These are phyloP conservation scores for Mycena epipterygia DNA, from an alignment of 768 basidiomycete genomes.

Conservation along the genomic window DNA sequence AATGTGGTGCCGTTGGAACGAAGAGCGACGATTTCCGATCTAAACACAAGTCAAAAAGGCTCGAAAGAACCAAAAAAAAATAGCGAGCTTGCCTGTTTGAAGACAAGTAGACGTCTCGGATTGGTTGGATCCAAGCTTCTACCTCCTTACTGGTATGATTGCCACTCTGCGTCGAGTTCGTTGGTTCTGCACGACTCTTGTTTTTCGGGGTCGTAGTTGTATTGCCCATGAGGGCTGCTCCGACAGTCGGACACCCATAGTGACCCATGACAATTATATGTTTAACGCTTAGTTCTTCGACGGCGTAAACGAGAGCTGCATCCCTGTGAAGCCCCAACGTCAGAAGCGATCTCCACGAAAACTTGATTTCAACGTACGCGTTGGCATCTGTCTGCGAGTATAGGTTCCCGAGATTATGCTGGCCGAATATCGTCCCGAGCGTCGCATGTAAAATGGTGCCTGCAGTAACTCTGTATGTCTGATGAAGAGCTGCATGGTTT, in stretches of 20 bases:
- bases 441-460: neutral
- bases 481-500: neutral
- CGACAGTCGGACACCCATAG: conserved; percentile 3
- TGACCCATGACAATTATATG: conserved; percentile 1
- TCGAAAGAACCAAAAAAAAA: conserved; percentile 13
- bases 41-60: conserved; percentile 28
- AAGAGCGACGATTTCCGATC: conserved; percentile 1
- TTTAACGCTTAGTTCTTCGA: conserved; percentile 4
- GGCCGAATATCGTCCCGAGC: neutral
- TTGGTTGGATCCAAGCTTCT: conserved; percentile 1
- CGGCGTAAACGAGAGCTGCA: conserved; percentile 6
- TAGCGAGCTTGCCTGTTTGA: neutral
- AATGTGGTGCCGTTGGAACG: neutral
- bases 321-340: neutral
- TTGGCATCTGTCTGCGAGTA: neutral
- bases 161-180: neutral
- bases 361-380: neutral
- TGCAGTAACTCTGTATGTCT: neutral
- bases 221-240: neutral
- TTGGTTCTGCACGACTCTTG: neutral
- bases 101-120: neutral
- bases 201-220: neutral
- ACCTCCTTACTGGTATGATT: neutral
- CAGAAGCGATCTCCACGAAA: neutral
- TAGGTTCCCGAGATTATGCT: conserved; percentile 4